Base-by-base conservation (phyloP, 352 stramenopile species). In the Globisporangium perplexum region DNA sequence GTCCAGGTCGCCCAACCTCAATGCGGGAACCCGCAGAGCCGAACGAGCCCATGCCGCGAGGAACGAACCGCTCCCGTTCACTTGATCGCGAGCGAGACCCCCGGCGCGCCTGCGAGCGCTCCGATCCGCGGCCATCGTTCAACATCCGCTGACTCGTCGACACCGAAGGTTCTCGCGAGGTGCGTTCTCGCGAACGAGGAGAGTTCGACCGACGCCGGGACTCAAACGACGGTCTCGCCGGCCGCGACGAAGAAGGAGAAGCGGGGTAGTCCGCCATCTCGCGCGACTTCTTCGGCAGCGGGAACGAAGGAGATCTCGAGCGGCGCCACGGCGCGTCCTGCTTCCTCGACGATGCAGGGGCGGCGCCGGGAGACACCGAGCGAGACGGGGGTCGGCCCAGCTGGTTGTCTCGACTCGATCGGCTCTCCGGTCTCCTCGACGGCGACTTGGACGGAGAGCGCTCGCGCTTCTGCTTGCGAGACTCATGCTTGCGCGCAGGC, bases 51-150 rank as follows among this genome's bases (percentile, higher is more conserved):
- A 59, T 36, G 18, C 52, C 59, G n/a, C 42, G 47, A 20, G 28
- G 20, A 5, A 22, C 38, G 17, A 42, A 48, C 8, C 55, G 50
- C 20, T 17, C 28, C 24, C 57, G 50, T 20, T 55, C 50, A n/a
- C 33, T 31, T 35, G 57, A 63, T 48, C 57, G 41, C 22, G 57
- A 60, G 4, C 51, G 51, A 11, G 55, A 62, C 36, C 45, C 41
- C 11, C 22, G 57, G 23, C 30, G 41, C 26, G 30, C 18, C 18
- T 41, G 30, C 23, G 26, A 20, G 50, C 28, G 41, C 20, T 52
- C 50, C 20, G 23, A 12, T 3, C 47, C 47, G 15, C 47, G 46
- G 17, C 10, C 50, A 3, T 59, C 53, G 18, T 20, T 20, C 1
- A 12, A 26, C 39, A 41, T 50, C 3, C 15, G 35, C 45, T 43